Conservation (phyloP, 305 asterid genomes). For the Solanum hybrid region DNA sequence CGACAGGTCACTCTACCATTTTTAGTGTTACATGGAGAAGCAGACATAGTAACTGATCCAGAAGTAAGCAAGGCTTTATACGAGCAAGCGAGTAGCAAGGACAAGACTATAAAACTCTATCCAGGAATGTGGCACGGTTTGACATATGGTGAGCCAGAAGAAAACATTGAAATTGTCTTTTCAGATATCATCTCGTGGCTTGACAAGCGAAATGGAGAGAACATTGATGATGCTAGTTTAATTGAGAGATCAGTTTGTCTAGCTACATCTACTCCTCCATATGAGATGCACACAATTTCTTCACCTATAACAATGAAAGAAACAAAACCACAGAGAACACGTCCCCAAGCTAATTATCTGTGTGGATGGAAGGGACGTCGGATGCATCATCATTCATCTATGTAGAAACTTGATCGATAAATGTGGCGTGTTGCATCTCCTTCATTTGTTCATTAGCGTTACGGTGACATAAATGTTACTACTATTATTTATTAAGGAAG, state of each 20-base stretch:
- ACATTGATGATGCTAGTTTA: not conserved
- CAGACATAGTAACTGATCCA: slow-evolving; percentile 83
- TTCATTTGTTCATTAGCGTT: not conserved
- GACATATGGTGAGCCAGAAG: slow-evolving; percentile 80
- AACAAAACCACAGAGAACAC: slow-evolving; percentile 15
- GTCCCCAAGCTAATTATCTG: slow-evolving; percentile 34
- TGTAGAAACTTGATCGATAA: slow-evolving; percentile 15
- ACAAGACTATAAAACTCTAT: slow-evolving; percentile 81
- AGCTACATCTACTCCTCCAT: slow-evolving; percentile 1
- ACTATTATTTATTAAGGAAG: not conserved
- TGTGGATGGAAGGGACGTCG: slow-evolving; percentile 58
- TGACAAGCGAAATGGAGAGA: slow-evolving; percentile 31
- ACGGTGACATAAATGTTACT: not conserved
- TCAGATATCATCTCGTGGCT: slow-evolving; percentile 77
- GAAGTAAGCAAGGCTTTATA: slow-evolving; percentile 80
- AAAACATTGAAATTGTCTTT: slow-evolving; percentile 61
- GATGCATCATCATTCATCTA: slow-evolving; percentile 44
- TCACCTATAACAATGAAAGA: slow-evolving; percentile 16
- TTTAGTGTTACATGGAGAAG: slow-evolving; percentile 86
- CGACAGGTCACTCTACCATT: slow-evolving; percentile 73
- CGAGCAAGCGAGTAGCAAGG: slow-evolving; percentile 54
- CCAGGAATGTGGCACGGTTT: slow-evolving; percentile 95
- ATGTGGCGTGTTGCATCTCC: not conserved
- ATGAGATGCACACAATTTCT: slow-evolving; percentile 3
- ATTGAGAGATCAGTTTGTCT: not conserved